These are phyloP conservation scores for Parmales sp. DNA, from an alignment of 108 stramenopile species.

Conservation along the genomic window DNA sequence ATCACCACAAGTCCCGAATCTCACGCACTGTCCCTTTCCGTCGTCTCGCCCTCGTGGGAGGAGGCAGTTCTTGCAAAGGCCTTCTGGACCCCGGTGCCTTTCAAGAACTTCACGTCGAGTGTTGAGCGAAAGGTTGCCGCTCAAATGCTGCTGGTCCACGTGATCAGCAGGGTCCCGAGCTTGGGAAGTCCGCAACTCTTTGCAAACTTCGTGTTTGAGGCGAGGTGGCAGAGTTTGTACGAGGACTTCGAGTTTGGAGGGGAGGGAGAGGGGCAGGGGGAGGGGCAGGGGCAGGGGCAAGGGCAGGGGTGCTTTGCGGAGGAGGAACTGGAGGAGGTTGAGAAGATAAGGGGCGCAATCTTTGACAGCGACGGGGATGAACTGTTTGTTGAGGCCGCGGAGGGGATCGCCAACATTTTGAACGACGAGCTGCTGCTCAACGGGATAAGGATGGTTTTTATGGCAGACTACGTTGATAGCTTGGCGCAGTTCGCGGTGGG, in stretches of 20 bases:
- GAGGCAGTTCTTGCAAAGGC: neutral
- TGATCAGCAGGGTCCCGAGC: neutral
- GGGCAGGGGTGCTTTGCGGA: neutral
- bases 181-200: slow-evolving; percentile 4
- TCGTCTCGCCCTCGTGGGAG: neutral
- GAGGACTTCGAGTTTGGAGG: neutral
- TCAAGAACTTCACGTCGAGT: no score
- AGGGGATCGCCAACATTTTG: neutral
- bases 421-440: neutral
- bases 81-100: neutral
- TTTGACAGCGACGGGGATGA: neutral
- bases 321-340: neutral
- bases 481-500: neutral
- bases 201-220: neutral
- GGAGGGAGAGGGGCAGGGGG: neutral
- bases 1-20: neutral
- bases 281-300: neutral
- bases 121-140: neutral
- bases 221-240: neutral
- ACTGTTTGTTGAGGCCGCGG: neutral
- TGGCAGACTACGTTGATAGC: neutral
- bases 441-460: neutral
- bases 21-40: neutral
- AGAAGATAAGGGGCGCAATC: neutral
- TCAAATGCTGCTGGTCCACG: neutral